These are phyloP conservation scores for Xylariaceae sp. DNA, from an alignment of 2,329 filamentous ascomycete genomes.

Conservation along the genomic window DNA sequence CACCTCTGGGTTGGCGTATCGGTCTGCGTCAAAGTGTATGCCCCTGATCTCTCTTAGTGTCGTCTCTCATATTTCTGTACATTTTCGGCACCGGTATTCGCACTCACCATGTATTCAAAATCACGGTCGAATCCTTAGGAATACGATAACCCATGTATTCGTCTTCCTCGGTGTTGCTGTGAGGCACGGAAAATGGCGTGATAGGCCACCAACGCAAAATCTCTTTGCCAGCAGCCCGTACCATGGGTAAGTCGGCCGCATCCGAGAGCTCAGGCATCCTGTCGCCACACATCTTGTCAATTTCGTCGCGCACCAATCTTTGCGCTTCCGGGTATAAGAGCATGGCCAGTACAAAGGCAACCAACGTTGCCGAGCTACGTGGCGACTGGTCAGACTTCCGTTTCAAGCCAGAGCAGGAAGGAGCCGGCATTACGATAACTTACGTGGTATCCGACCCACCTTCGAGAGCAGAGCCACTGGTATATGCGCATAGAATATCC, in stretches of 20 bases:
- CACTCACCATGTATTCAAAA: constrained; percentile 48
- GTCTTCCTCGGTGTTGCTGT: constrained; percentile 44
- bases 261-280: constrained; percentile 50
- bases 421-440: constrained; percentile 45
- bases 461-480: constrained; percentile 28
- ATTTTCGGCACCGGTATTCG: not conserved
- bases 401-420: too few species aligned
- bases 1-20: constrained; percentile 45
- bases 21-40: constrained; percentile 51
- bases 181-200: constrained; percentile 43
- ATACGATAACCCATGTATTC: constrained; percentile 47
- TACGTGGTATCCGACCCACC: constrained; percentile 49
- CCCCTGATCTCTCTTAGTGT: constrained; percentile 38
- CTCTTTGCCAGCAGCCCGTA: constrained; percentile 52
- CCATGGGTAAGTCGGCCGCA: constrained; percentile 50
- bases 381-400: too few species aligned
- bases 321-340: constrained; percentile 43
- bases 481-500: constrained; percentile 41
- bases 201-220: constrained; percentile 51
- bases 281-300: constrained; percentile 50
- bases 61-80: not conserved
- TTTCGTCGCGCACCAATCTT: constrained; percentile 26
- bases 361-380: too few species aligned
- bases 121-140: constrained; percentile 48
- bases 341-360: constrained; percentile 50